A percentile compares a stretch with the other conserved stretches of the same genome.
Conservation (phyloP, 2,329 filamentous ascomycete species). For the Sphaerulina populicola region DNA sequence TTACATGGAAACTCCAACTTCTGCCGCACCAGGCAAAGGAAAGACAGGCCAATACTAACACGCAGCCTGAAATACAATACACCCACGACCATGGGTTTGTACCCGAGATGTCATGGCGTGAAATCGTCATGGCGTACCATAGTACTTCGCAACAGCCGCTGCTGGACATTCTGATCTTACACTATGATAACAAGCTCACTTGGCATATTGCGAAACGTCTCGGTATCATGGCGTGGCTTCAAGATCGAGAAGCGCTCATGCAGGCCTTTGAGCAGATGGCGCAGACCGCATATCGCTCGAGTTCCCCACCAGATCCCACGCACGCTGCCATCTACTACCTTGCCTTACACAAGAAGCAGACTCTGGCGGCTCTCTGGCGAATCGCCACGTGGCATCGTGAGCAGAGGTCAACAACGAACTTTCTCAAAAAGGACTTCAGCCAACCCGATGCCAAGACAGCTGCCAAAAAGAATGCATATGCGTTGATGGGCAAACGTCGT, state of each 20-base stretch:
- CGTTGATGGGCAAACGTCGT: conserved; percentile 77
- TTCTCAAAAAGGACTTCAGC: conserved; percentile 84
- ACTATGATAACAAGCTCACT: conserved; percentile 68
- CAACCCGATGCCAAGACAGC: conserved; percentile 80
- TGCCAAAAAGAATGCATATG: conserved; percentile 93
- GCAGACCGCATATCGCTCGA: conserved; percentile 84
- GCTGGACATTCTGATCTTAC: conserved; percentile 57
- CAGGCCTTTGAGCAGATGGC: conserved; percentile 83
- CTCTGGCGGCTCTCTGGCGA: conserved; percentile 85
- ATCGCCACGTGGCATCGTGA: conserved; percentile 88
- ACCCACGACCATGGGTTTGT: conserved; percentile 9
- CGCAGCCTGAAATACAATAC: conserved; percentile 13
- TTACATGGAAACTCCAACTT: conserved; percentile 28
- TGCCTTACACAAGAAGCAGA: conserved; percentile 76
- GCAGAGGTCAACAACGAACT: conserved; percentile 66
- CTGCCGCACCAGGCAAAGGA: conserved; percentile 8
- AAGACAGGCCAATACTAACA: conserved; percentile 23
- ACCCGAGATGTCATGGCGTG: conserved; percentile 53
- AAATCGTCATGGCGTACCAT: conserved; percentile 71
- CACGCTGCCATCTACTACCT: conserved; percentile 89
- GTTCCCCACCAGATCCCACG: conserved; percentile 77
- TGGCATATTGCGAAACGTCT: conserved; percentile 82
- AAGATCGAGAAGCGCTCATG: conserved; percentile 66
- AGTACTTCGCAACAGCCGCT: conserved; percentile 75
- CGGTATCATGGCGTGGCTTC: conserved; percentile 92